Base-by-base conservation (phyloP, 192 early-diverging fungal genomes). In the Phycomyces nitens region DNA sequence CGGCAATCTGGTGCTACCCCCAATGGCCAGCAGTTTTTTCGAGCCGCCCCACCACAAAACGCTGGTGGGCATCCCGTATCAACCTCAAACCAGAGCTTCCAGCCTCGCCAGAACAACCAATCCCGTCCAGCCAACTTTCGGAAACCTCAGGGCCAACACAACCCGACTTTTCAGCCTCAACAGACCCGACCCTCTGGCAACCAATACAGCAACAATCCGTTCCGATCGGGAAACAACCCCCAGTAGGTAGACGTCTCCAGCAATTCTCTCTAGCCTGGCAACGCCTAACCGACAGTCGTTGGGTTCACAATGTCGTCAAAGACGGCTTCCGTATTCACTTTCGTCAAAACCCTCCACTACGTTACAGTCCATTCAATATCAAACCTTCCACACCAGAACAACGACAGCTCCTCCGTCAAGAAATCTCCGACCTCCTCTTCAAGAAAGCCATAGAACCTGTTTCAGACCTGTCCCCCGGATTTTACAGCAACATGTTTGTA, bases 401-500 rank as follows among this genome's bases (percentile, higher is more conserved):
- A 29, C 55, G 11, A 21, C 15, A 44, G 0, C 18, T 27, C 14
- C 53, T 72, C 12, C 54, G 62, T 21, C 40, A 67, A 56, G 70
- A 66, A 64, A 65, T 72, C 47, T 53, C 64, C 11, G 43, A 62
- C 53, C 59, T 63, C 34, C 21, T 72, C 18, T 34, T 39, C 38
- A 66, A 72, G 29, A 43, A 56, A 47, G 49, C 70, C 11, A 72
- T 66, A 40, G 65, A 72, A 74, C 53, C 26, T 20, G 40, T 60
- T 26, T 51, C 55, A 34, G 29, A 34, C 29, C 29, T 5, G 29
- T 34, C 29, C 29, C 54, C 62, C 21, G 58, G 72, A 5, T 74
- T 74, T 54, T 49, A 64, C 52, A 73, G 72, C 43, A 58, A 11
- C n/a, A 50, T 73, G 38, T 75, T 70, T 18, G 41, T 59, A 3